Percentiles rank a stretch among this genome's conserved stretches.
These are phyloP conservation scores for Cryptococcus hybrid DNA, from an alignment of 1,284 basidiomycete species.

Conservation along the genomic window DNA sequence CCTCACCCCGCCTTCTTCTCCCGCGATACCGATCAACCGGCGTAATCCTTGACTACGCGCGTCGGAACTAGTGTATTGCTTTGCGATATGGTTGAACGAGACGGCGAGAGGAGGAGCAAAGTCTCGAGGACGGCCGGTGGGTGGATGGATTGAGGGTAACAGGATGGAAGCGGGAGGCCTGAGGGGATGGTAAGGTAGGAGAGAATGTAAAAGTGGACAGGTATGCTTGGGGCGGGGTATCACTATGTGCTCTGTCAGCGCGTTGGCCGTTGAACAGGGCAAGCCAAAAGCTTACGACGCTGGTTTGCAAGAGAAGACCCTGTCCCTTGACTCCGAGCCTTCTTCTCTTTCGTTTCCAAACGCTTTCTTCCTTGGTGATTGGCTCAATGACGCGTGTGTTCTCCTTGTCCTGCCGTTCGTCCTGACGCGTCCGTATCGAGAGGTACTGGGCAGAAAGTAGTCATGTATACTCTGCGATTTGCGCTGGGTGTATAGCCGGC, in stretches of 20 bases:
- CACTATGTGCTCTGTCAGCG: not conserved
- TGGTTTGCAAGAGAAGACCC: not conserved
- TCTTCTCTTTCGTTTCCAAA: constrained; percentile 11
- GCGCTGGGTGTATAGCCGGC: not conserved
- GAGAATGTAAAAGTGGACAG: constrained; percentile 23
- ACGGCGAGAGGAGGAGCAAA: constrained; percentile 36
- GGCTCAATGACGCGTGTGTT: not conserved
- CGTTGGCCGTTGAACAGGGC: not conserved
- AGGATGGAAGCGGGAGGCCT: constrained; percentile 24
- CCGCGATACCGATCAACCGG: constrained; percentile 38
- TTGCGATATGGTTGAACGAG: constrained; percentile 35
- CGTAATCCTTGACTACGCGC: constrained; percentile 16
- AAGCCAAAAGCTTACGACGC: not conserved
- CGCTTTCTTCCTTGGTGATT: not conserved
- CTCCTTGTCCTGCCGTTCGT: constrained; percentile 3
- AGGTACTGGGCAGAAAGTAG: constrained; percentile 21
- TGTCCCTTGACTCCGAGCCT: constrained; percentile 6
- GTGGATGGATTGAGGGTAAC: constrained; percentile 35
- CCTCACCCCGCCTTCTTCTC: constrained; percentile 42
- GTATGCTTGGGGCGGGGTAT: constrained; percentile 16
- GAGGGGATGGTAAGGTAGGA: constrained; percentile 12
- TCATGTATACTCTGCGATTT: constrained; percentile 19
- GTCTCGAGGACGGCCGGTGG: constrained; percentile 30
- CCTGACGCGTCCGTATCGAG: constrained; percentile 11
- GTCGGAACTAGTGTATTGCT: constrained; percentile 18